phyloP scores from a whole-genome alignment of 2,329 filamentous ascomycete genomes.

The Neonectria magnoliae region DNA sequence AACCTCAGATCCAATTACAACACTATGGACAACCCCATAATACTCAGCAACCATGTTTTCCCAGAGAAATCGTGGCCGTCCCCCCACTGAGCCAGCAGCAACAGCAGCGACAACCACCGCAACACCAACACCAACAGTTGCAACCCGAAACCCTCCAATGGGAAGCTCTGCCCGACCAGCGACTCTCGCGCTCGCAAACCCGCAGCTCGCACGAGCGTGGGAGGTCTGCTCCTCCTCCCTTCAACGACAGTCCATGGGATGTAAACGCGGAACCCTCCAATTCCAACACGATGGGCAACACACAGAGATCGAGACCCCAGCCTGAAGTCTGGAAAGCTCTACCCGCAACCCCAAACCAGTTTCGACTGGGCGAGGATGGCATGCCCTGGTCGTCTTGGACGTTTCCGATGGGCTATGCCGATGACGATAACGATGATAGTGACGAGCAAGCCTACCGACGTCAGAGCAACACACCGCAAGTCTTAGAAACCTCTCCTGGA shows the following conservation, averaged over 20 bases:
- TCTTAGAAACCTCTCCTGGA: constrained; percentile 4
- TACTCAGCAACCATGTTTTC: constrained; percentile 1
- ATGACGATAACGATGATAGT: constrained; percentile 24
- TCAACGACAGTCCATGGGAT: constrained; percentile 60
- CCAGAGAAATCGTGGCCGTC: constrained; percentile 8
- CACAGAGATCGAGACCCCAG: constrained; percentile 29
- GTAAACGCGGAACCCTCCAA: constrained; percentile 45
- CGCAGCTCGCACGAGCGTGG: constrained; percentile 55
- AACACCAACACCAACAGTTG: not conserved
- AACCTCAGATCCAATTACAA: constrained; percentile 7
- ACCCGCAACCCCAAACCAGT: constrained; percentile 50
- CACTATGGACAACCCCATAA: not conserved
- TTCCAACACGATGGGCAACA: constrained; percentile 37
- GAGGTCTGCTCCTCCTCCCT: constrained; percentile 59
- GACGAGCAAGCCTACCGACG: constrained; percentile 8
- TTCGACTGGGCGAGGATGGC: constrained; percentile 56
- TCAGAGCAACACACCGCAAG: constrained; percentile 2
- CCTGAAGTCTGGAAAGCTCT: constrained; percentile 54
- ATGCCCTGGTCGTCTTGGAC: constrained; percentile 57
- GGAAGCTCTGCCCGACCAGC: constrained; percentile 8
- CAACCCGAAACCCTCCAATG: constrained; percentile 5
- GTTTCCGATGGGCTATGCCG: constrained; percentile 37
- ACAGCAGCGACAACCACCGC: not conserved
- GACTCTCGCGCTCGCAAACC: constrained; percentile 35
- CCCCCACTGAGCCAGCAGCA: not conserved